Evolutionary conservation across 225 moss, liverwort and hornwort species (phyloP).

Genomic region (Marchantia paleacea): DNA sequence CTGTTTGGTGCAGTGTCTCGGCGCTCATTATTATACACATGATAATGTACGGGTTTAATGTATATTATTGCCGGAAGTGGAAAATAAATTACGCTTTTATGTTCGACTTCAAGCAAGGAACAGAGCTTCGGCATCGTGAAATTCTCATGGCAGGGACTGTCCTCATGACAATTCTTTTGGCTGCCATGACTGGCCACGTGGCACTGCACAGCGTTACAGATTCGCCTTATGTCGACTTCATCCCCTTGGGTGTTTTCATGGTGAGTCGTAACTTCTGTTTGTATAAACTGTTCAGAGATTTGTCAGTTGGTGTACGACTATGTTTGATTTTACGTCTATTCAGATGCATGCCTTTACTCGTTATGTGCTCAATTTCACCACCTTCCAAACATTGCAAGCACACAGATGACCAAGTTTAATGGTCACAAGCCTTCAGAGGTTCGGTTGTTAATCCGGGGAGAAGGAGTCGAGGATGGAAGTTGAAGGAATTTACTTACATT

Average conservation of each 20-base stretch:
- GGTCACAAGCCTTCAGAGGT: too few relatives aligned
- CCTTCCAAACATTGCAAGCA: too few relatives aligned
- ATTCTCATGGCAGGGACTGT: slow-evolving; percentile 53
- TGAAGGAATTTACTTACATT: too few relatives aligned
- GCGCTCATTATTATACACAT: slow-evolving; percentile 64
- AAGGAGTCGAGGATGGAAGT: too few relatives aligned
- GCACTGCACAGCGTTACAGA: slow-evolving; percentile 44
- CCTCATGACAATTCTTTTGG: slow-evolving; percentile 50
- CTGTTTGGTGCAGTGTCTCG: slow-evolving; percentile 7
- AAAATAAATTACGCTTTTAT: slow-evolving; percentile 68
- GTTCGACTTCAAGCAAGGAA: slow-evolving; percentile 58
- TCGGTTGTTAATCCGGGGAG: too few relatives aligned
- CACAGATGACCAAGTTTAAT: too few relatives aligned
- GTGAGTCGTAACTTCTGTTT: slow-evolving; percentile 9
- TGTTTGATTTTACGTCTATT: too few relatives aligned
- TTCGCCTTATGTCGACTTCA: slow-evolving; percentile 33
- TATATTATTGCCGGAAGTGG: slow-evolving; percentile 55
- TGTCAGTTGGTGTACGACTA: too few relatives aligned
- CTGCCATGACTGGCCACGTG: slow-evolving; percentile 51
- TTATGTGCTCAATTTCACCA: too few relatives aligned
- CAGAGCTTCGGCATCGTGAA: slow-evolving; percentile 61
- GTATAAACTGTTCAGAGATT: too few relatives aligned
- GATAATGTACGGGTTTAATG: slow-evolving; percentile 66
- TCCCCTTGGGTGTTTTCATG: slow-evolving; percentile 37
- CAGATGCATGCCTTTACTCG: too few relatives aligned